Evolutionary conservation across 352 stramenopile species (phyloP), one percentile per base, ranked within the genome.

Genomic region (Pythium phragmitis): DNA sequence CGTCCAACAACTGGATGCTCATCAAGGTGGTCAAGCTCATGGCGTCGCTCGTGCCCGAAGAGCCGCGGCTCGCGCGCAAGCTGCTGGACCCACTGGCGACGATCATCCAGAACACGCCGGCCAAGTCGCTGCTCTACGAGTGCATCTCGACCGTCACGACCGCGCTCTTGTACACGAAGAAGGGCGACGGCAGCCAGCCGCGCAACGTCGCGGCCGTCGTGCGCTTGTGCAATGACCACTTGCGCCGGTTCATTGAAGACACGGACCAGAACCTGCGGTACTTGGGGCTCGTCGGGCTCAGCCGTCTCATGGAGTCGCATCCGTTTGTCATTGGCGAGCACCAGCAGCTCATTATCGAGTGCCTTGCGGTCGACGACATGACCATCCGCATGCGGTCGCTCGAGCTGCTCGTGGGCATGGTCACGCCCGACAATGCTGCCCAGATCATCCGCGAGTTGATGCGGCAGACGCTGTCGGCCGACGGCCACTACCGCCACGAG

Each of bases 21-120:
- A 99, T 99, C 82, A 99, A 99, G 78, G 97, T 99, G 8, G 97
- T 99, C 52, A 99, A 99, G 79, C 87, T 99, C 45, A 77, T 99
- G 63, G 95, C 94, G 28, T 96, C 91, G 30, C 77, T 99, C 14
- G 96, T 99, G 37, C 89, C 96, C 0, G 95, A 99, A 69, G 98
- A 99, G 76, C 98, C 98, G 16, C 85, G 98, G 16, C 79, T 99
- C 28, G 98, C 98, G 2, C 84, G 97, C 28, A 99, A 99, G 71
- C 69, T 99, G 34, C 77, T 99, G 37, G 97, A 99, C 54, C 98
- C 98, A 23, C 74, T 99, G 23, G 91, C 96, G 9, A 98, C 92
- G 1, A 98, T 99, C 42, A 98, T 99, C 23, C 85, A 98, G 68
- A 98, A 97, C 69, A 99, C 97, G 1, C 89, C 94, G 30, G 97